phyloP scores from a whole-genome alignment of 371 early-diverging fungal species.

The Coemansia sp. region DNA sequence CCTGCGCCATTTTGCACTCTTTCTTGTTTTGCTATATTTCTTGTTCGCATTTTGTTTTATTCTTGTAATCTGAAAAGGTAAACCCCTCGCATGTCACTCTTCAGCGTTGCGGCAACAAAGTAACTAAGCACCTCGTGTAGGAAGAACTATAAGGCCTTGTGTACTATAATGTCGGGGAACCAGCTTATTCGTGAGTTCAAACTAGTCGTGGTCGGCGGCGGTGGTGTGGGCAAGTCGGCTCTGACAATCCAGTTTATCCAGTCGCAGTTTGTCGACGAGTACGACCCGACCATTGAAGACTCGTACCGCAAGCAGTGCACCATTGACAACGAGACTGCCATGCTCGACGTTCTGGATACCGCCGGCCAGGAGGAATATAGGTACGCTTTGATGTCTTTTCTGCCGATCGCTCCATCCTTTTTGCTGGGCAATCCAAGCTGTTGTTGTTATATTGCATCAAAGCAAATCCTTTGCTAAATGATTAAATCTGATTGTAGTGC shows the following conservation, averaged over 20 bases:
- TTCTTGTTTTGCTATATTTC: constrained; percentile 1
- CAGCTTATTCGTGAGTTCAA: constrained; percentile 73
- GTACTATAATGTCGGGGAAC: constrained; percentile 54
- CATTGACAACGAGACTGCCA: constrained; percentile 82
- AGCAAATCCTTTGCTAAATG: constrained; percentile 1
- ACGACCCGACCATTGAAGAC: constrained; percentile 94
- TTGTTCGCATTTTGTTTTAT: neutral
- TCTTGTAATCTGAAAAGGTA: constrained; percentile 4
- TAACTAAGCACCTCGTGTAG: neutral
- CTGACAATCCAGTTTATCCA: constrained; percentile 91
- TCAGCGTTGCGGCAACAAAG: neutral
- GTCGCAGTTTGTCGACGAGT: constrained; percentile 91
- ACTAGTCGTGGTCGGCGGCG: constrained; percentile 84
- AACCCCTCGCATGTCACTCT: neutral
- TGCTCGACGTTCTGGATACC: constrained; percentile 88
- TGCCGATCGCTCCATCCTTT: neutral
- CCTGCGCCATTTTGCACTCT: constrained; percentile 3
- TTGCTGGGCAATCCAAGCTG: neutral
- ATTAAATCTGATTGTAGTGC: constrained; percentile 52
- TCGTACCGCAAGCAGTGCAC: constrained; percentile 89
- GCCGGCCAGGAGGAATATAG: constrained; percentile 91
- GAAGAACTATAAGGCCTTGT: constrained; percentile 22
- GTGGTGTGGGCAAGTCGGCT: constrained; percentile 85
- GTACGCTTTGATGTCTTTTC: constrained; percentile 39
- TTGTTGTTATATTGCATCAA: constrained; percentile 2